These are phyloP conservation scores for Mortierella sp. DNA, from an alignment of 371 early-diverging fungal species.

Conservation along the genomic window DNA sequence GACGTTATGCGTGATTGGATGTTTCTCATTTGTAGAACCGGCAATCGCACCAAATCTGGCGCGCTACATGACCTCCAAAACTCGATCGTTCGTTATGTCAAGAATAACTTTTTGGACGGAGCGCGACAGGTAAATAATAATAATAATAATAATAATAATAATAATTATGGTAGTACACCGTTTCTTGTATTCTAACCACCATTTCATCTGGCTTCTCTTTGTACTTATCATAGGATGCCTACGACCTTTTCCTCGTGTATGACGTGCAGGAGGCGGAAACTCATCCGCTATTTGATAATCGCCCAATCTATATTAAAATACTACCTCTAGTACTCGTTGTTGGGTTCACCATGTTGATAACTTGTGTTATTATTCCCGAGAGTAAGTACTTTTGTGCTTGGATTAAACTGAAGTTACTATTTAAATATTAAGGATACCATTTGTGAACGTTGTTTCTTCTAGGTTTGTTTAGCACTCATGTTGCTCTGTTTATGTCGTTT, in stretches of 20 bases:
- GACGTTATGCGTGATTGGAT: not conserved
- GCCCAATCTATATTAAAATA: slow-evolving; percentile 33
- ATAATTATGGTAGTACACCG: not conserved
- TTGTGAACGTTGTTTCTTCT: not conserved
- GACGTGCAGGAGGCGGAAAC: slow-evolving; percentile 41
- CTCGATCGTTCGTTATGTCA: slow-evolving; percentile 88
- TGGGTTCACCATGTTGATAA: slow-evolving; percentile 35
- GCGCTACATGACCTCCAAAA: slow-evolving; percentile 87
- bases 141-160: not conserved
- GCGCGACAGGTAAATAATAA: slow-evolving; percentile 74
- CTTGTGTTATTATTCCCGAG: slow-evolving; percentile 40
- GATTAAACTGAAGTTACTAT: too few species aligned
- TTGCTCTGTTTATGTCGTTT: slow-evolving; percentile 37
- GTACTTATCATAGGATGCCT: slow-evolving; percentile 34
- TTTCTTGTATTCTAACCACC: not conserved
- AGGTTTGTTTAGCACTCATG: slow-evolving; percentile 29
- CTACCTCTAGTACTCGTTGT: slow-evolving; percentile 27
- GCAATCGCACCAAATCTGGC: slow-evolving; percentile 86
- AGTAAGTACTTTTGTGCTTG: slow-evolving; percentile 13
- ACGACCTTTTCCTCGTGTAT: slow-evolving; percentile 45
- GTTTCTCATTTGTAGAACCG: slow-evolving; percentile 67
- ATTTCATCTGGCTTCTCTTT: not conserved
- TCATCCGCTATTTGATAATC: slow-evolving; percentile 27
- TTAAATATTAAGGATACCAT: not conserved
- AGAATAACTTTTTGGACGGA: slow-evolving; percentile 96